Evolutionary conservation across 1,284 basidiomycete species (phyloP), one percentile per base, ranked within the genome.

Genomic region (Vanrija sp.): DNA sequence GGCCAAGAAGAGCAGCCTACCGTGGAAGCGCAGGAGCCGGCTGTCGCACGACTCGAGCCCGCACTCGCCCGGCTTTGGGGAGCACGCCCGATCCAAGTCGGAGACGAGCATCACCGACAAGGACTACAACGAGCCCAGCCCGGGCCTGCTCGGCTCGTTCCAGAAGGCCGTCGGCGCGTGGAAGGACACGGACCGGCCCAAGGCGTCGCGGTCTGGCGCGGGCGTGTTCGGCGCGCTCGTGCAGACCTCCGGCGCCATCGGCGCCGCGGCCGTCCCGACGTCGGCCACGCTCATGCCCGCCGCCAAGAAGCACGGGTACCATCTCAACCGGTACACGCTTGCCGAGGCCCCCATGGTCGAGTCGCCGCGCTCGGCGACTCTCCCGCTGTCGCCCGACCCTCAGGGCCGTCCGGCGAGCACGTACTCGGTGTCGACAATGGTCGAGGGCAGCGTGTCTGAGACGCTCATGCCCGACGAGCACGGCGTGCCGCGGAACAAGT

Each of bases 171-270:
- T 59, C 44, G 61, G 61, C 5, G 57, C 65, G 27, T 20, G 61
- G 12, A 58, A 60, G 47, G 63, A 64, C 36, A 23, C 58, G 20
- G 72, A 78, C 57, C 64, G 80, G n/a, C 85, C 83, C 4, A 75
- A 81, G 37, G 77, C 79, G 3, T 78, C 83, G 9, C 75, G 80
- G 44, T 82, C 77, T 53, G 81, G 78, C 7, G 87, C 80, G 0
- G 87, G 87, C 5, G 86, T 86, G 0, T 83, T 88, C 62, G 87
- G 86, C 12, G 82, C 85, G 7, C 79, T 90, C 43, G 83, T 90
- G 39, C 83, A 86, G 22, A 84, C 82, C 56, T 85, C 87, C 0
- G 85, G 84, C 3, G 85, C 85, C 59, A 73, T 85, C 27, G 76
- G 77, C 12, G 84, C 84, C 22, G 78, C 78, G 0, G 85, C 84